Evolutionary conservation across 1,284 basidiomycete species (phyloP).

Genomic region (Quambalaria eucalypti): DNA sequence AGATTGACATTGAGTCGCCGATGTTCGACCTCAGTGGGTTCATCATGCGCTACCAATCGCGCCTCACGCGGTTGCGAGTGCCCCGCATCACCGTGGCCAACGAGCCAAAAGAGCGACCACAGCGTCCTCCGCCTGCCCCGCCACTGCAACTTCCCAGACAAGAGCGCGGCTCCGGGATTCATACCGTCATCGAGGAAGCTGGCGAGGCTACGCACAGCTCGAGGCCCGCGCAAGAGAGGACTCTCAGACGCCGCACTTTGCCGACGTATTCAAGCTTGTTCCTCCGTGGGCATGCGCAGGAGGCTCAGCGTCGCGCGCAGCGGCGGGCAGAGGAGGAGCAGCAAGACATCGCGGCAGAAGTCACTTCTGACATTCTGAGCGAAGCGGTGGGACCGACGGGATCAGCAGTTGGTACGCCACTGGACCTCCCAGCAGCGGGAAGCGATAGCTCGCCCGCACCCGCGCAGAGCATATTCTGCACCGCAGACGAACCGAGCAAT

Average conservation of each 20-base stretch:
- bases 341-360: too few species aligned
- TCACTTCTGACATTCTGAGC: too few species aligned
- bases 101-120: too few species aligned
- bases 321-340: too few species aligned
- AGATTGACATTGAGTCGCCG: not conserved
- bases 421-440: too few species aligned
- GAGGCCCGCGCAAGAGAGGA: not conserved
- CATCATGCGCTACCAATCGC: not conserved
- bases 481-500: too few species aligned
- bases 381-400: too few species aligned
- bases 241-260: not conserved
- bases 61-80: not conserved
- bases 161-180: not conserved
- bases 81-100: not conserved
- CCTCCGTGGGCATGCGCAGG: too few species aligned
- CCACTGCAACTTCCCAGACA: not conserved
- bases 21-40: not conserved
- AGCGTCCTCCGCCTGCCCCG: not conserved
- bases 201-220: not conserved
- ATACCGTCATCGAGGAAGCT: not conserved
- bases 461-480: too few species aligned
- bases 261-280: not conserved
- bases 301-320: too few species aligned
- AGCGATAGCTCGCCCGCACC: too few species aligned
- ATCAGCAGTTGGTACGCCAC: too few species aligned